Base-by-base conservation (phyloP, 768 basidiomycete genomes). In the Mycena olivaceomarginata region DNA sequence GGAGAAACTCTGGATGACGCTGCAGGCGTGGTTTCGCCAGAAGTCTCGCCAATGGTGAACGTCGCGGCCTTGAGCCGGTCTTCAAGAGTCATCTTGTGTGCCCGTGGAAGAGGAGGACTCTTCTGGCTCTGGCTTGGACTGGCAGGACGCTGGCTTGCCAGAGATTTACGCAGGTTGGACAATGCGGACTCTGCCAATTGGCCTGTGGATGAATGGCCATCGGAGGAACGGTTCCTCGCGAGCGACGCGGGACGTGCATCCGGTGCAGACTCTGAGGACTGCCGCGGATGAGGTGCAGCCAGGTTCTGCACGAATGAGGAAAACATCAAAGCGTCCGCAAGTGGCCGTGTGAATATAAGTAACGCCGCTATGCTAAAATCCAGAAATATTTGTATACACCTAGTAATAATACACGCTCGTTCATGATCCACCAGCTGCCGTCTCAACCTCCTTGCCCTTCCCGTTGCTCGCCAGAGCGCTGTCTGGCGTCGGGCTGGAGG, bases 251-350 rank as follows among this genome's bases (percentile, higher is more conserved):
- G 76, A 39, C 76, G 78, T 25, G 67, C 48, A 45, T 71, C 75
- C 53, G 75, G 70, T 25, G 63, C 31, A 31, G 70, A 67, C 18
- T 76, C 75, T 37, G 66, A 77, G 57, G 66, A 79, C 81, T 67
- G 76, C 77, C 74, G 70, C 6, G 74, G 7, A 37, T 65, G 86
- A 66, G 87, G 88, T 63, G 91, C 90, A 22, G 93, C 92, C 46
- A 95, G 85, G 67, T 87, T 91, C 83, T 96, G 95, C 20, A 96
- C 93, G 82, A 95, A 91, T 81, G 93, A 92, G 63, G 91, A 93
- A 84, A 96, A 96, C 95, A 96, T 96, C 12, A 74, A 73, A 75
- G 39, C 37, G 66, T 37, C 56, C n/a, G 31, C 31, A 31, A 31
- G 72, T 63, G 62, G 62, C 41, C 40, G 41, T 63, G 62, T 51